Conservation (phyloP, 306 rosid genomes). For the Rubus parviflorus region DNA sequence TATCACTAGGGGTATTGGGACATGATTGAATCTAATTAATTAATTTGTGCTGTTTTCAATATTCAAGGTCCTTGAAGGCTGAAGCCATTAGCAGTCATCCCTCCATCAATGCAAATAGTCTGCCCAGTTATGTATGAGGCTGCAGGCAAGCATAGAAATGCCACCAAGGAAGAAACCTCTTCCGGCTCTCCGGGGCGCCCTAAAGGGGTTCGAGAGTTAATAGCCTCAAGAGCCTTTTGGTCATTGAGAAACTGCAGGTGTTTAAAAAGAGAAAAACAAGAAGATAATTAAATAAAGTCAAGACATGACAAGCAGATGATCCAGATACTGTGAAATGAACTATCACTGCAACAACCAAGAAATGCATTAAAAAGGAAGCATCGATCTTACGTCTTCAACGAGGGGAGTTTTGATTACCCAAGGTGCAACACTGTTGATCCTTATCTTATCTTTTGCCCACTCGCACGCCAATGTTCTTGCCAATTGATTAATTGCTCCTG, state of each 20-base stretch:
- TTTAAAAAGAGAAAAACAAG: background rate
- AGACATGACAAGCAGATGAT: too few relatives aligned
- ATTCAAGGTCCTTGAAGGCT: slow-evolving; percentile 33
- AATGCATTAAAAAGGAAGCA: background rate
- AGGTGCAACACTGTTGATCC: slow-evolving; percentile 58
- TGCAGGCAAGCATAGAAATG: slow-evolving; percentile 80
- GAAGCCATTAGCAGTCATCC: slow-evolving; percentile 71
- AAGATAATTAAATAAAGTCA: background rate
- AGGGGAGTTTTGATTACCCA: slow-evolving; percentile 42
- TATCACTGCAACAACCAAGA: background rate
- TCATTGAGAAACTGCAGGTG: slow-evolving; percentile 25
- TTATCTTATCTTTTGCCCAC: slow-evolving; percentile 62
- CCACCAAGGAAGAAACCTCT: slow-evolving; percentile 69
- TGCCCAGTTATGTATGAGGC: slow-evolving; percentile 79
- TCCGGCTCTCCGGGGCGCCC: slow-evolving; percentile 65
- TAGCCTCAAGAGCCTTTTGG: background rate
- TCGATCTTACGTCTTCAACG: slow-evolving; percentile 7
- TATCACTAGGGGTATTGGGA: too few relatives aligned
- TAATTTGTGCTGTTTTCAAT: background rate
- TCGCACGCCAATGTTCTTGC: slow-evolving; percentile 55
- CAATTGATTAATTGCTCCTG: slow-evolving; percentile 47
- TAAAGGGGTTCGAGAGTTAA: slow-evolving; percentile 55
- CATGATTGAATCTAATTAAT: too few relatives aligned
- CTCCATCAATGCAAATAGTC: slow-evolving; percentile 73
- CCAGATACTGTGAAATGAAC: slow-evolving; percentile 1